Percentiles rank a stretch among this genome's conserved stretches.
These are phyloP conservation scores for Mastigamoeba balamuthi DNA, from an alignment of 78 protist genomes.

Conservation along the genomic window DNA sequence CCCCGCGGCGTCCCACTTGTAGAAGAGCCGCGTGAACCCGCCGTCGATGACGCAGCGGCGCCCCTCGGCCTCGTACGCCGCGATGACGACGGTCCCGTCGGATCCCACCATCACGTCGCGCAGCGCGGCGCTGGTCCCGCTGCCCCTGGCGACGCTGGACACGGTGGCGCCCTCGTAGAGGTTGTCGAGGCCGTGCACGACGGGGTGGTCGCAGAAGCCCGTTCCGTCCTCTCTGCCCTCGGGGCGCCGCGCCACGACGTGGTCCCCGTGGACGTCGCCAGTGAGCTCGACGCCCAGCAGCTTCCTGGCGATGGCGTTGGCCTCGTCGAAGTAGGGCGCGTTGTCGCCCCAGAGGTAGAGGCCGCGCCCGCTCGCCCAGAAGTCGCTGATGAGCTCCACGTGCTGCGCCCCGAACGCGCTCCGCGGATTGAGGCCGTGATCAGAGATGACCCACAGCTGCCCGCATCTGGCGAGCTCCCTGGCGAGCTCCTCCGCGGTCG, in stretches of 20 bases:
- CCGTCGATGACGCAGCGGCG: not conserved
- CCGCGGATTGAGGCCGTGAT: too few relatives aligned
- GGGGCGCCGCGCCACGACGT: not conserved
- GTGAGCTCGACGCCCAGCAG: not conserved
- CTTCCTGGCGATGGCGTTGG: not conserved
- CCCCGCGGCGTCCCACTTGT: not conserved
- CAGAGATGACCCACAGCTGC: not conserved
- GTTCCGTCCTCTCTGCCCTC: too few relatives aligned
- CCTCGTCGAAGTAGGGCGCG: not conserved
- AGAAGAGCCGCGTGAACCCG: not conserved
- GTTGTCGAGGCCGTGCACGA: not conserved
- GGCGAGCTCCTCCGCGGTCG: too few relatives aligned
- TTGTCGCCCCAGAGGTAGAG: not conserved
- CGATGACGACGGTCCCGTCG: not conserved
- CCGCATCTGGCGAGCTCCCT: too few relatives aligned
- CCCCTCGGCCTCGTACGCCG: not conserved
- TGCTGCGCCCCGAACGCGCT: not conserved
- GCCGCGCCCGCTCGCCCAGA: not conserved
- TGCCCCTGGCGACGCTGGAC: not conserved
- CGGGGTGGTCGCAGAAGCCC: not conserved
- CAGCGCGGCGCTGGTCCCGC: not conserved
- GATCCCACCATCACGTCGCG: not conserved
- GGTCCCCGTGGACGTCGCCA: not conserved
- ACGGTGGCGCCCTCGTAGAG: not conserved
- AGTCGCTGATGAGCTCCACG: not conserved